Evolutionary conservation across 2,329 filamentous ascomycete genomes (phyloP), one percentile per base, ranked within the genome.

Genomic region (Ophiostoma himal-ulmi): DNA sequence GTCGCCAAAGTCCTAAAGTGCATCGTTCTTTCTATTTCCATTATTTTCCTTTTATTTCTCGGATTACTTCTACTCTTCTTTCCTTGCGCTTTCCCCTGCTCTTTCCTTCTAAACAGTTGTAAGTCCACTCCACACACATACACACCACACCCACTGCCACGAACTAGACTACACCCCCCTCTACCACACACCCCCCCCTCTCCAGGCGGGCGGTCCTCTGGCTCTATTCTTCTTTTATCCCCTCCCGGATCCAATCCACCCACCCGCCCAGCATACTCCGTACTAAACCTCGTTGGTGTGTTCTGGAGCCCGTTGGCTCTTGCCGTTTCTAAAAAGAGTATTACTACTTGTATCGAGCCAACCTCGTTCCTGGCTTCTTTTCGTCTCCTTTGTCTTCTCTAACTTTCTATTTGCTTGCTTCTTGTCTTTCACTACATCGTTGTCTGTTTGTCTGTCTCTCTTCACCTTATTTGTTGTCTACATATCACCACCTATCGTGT

Each of bases 171-270:
- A 11, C 36, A 37, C 62, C 20, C 13, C 13, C 62, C 62, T 39
- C 14, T 22, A 20, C 14, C 36, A n/a, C 34, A 39, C 62, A 7
- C 62, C 20, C 54, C 54, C 36, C 60, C 60, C 60, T 37, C 34
- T 10, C 62, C 62, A 65, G 62, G 62, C 62, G 62, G 34, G 62
- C 36, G 62, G 62, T 65, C 62, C 62, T 65, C 62, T 65, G 34
- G 34, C 36, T 20, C 11, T 65, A 22, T n/a, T n/a, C 60, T 65
- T 20, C 62, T 22, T 39, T 39, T 36, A n/a, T 65, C 20, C 36
- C 36, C 62, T 65, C 36, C 62, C 62, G 36, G 41, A 36, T 22
- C 36, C 62, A 64, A 65, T 39, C 60, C 60, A 65, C 36, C 62
- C 62, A 65, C 62, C 57, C 57, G 26, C 26, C 34, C 62, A 39